Conservation (phyloP, 2,329 filamentous ascomycete species). For the Diaporthe vaccinii region DNA sequence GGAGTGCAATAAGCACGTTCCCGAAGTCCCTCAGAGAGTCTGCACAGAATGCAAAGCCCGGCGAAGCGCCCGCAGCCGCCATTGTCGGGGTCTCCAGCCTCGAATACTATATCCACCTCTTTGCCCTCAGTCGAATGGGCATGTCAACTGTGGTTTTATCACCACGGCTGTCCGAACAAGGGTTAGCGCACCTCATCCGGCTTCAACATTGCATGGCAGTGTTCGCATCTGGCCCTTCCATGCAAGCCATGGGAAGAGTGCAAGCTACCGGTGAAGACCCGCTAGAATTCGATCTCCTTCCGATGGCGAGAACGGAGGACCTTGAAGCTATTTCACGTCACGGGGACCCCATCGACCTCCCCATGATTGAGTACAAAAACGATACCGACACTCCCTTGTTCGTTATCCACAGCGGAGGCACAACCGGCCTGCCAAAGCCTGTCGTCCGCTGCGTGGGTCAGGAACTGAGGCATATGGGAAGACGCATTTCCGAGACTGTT, state of each 20-base stretch:
- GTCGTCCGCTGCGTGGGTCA: background rate
- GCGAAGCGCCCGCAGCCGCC: conserved; percentile 6
- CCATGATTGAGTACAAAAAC: background rate
- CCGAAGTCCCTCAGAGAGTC: conserved; percentile 2
- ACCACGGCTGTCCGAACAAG: conserved; percentile 21
- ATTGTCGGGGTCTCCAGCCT: conserved; percentile 22
- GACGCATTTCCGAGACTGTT: background rate
- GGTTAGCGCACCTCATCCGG: conserved; percentile 24
- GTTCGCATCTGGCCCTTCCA: background rate
- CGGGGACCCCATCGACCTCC: background rate
- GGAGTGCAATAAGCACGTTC: background rate
- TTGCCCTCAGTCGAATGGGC: conserved; percentile 28
- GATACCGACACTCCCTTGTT: background rate
- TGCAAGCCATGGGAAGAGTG: background rate
- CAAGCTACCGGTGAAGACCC: background rate
- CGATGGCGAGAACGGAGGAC: background rate
- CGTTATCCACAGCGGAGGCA: conserved; percentile 32
- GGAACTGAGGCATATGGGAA: background rate
- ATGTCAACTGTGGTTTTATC: conserved; percentile 8
- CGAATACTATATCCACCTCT: background rate
- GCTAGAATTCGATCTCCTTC: background rate
- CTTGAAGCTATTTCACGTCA: background rate
- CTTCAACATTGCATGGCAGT: background rate
- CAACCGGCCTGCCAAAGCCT: conserved; percentile 31
- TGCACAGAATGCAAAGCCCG: background rate